phyloP scores from a whole-genome alignment of 306 rosid genomes.

The Quercus mongolica region DNA sequence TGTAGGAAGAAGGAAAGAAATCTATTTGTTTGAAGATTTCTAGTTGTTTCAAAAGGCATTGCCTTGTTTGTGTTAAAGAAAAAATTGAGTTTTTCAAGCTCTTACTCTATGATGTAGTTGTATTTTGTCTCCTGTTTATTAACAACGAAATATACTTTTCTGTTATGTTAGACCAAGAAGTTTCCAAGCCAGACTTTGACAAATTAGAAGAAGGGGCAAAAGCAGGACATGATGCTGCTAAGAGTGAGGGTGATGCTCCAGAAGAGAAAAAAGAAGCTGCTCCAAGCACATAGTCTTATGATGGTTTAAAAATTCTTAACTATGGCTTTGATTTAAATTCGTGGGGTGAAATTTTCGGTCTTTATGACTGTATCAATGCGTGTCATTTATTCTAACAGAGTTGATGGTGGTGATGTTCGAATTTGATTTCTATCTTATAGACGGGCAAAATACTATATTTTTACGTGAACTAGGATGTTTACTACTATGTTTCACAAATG shows the following conservation, averaged over 20 bases:
- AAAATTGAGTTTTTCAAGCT: background rate
- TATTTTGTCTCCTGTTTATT: background rate
- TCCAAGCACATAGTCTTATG: slow-evolving; percentile 45
- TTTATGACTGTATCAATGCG: slow-evolving; percentile 19
- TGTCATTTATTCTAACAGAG: slow-evolving; percentile 26
- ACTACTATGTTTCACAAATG: slow-evolving; percentile 22
- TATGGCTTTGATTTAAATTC: slow-evolving; percentile 32
- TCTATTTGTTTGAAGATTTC: background rate
- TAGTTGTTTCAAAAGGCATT: background rate
- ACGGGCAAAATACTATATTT: slow-evolving; percentile 3
- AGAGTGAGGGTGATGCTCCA: slow-evolving; percentile 28
- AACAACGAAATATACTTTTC: background rate
- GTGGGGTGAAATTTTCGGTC: slow-evolving; percentile 28
- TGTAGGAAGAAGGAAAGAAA: background rate
- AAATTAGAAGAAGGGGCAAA: slow-evolving; percentile 13
- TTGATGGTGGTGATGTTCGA: slow-evolving; percentile 11
- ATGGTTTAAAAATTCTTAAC: slow-evolving; percentile 22
- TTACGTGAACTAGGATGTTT: slow-evolving; percentile 26
- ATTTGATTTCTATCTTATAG: slow-evolving; percentile 14
- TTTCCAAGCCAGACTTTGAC: slow-evolving; percentile 39
- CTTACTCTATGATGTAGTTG: background rate
- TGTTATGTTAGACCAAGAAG: slow-evolving; percentile 48
- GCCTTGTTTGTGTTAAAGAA: background rate
- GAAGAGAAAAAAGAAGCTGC: slow-evolving; percentile 62
- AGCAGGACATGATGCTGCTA: slow-evolving; percentile 13